phyloP scores from a whole-genome alignment of 2,329 filamentous ascomycete genomes.

The Alternaria hordeiaustralica region DNA sequence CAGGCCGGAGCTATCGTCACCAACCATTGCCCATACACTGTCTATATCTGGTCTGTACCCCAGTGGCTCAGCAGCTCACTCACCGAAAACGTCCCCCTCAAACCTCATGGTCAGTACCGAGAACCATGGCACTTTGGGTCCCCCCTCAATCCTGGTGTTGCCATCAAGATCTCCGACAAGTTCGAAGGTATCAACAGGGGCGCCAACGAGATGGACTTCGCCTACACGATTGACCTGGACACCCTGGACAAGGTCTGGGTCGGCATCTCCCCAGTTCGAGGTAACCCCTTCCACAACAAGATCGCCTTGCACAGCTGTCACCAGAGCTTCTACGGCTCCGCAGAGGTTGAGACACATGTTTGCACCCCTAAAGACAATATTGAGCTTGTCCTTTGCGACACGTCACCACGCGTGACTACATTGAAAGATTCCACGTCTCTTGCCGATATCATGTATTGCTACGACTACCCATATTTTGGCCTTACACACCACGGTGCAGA shows the following conservation, averaged over 20 bases:
- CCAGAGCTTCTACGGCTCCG: conserved; percentile 9
- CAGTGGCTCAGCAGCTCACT: conserved; percentile 10
- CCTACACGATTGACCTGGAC: conserved; percentile 28
- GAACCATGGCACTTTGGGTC: conserved; percentile 33
- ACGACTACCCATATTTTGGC: conserved; percentile 5
- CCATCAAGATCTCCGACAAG: conserved; percentile 35
- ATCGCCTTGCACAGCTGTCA: conserved; percentile 28
- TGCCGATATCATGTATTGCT: conserved; percentile 19
- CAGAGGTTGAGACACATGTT: conserved; percentile 16
- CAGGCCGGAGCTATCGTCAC: conserved; percentile 36
- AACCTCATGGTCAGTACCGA: conserved; percentile 25
- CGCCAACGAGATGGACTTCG: conserved; percentile 32
- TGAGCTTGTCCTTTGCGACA: conserved; percentile 34
- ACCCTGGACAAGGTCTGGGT: conserved; percentile 28
- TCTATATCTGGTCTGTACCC: conserved; percentile 36
- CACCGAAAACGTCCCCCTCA: conserved; percentile 24
- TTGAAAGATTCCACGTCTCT: conserved; percentile 12
- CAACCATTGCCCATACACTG: conserved; percentile 28
- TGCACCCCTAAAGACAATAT: conserved; percentile 31
- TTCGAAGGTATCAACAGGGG: conserved; percentile 25
- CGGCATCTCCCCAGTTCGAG: conserved; percentile 20
- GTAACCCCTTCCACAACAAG: conserved; percentile 15
- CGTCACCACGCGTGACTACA: conserved; percentile 10
- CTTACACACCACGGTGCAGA: not conserved
- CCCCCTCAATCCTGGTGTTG: conserved; percentile 24